Base-by-base conservation (phyloP, 2,329 filamentous ascomycete species). In the Calonectria multiphialidica region DNA sequence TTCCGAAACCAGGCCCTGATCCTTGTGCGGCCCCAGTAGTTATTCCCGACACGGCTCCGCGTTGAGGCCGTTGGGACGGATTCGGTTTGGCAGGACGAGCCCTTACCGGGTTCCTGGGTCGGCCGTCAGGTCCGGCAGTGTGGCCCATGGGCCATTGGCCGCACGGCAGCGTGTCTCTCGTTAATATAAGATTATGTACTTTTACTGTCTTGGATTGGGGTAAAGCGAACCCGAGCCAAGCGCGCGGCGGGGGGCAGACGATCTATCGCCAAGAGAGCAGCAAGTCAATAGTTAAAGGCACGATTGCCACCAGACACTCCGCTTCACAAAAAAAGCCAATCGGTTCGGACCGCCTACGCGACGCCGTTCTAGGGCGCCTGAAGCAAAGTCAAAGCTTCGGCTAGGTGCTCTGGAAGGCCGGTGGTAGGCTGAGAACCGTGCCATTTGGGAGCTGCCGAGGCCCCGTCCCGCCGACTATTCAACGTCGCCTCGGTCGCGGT, bases 31-130 rank as follows among this genome's bases (percentile, higher is more conserved):
- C 8, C 35, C 63, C 63, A 66, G 63, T 55, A 55, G 53, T 53
- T 59, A 59, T 59, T 59, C 53, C 53, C 53, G 53, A 59, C 53
- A 16, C 53, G 37, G 53, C 53, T 40, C 53, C 57, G 57, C 37
- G 10, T 12, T 61, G 57, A 61, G 40, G 16, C 62, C 30, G 30
- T 44, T 65, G 53, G 7, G 53, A 59, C 53, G 13, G 23, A 59
- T 59, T 40, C 33, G 33, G 53, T 25, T n/a, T 59, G 53, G 37
- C 35, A 59, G 53, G 21, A 7, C 6, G 21, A 25, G 30, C 7
- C 35, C 35, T 37, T 37, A 28, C 53, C 33, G 15, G 53, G 53
- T 59, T 59, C 33, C n/a, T 57, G 53, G 53, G 53, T 57, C n/a
- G 30, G 53, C 53, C 13, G 53, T 37, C 5, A 35, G 18, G 21